A percentile compares a stretch with the other conserved stretches of the same genome.
phyloP scores from a whole-genome alignment of 495 filamentous ascomycete species.

The Annulohypoxylon maeteangense region DNA sequence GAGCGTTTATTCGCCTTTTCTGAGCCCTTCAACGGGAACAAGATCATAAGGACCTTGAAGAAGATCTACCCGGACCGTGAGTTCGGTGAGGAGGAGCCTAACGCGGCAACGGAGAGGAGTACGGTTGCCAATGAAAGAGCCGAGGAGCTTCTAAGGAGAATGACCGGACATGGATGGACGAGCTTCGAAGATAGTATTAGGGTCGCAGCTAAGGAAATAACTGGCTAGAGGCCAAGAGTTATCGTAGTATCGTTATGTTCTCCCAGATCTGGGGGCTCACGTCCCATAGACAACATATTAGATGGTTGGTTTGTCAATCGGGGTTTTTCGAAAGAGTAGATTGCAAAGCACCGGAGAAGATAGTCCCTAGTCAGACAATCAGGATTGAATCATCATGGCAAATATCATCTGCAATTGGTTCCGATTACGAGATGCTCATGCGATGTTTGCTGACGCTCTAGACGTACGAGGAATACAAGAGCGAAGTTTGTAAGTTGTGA shows the following conservation, averaged over 20 bases:
- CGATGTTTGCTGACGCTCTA: not conserved
- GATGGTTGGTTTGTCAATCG: not conserved
- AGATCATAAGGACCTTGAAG: constrained; percentile 15
- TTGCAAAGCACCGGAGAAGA: not conserved
- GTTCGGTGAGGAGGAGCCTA: constrained; percentile 11
- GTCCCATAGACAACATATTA: not conserved
- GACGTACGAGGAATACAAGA: not conserved
- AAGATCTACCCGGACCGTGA: constrained; percentile 21
- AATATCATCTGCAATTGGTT: not conserved
- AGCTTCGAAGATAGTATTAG: constrained; percentile 29
- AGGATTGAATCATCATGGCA: not conserved
- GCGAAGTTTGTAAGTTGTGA: not conserved
- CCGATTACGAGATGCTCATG: not conserved
- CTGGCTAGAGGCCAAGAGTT: not conserved
- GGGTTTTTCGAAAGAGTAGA: not conserved
- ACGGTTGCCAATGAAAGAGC: constrained; percentile 37
- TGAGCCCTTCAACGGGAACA: constrained; percentile 27
- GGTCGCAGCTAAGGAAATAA: constrained; percentile 2
- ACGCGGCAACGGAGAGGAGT: constrained; percentile 23
- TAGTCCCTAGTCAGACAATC: not conserved
- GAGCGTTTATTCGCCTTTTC: constrained; percentile 35
- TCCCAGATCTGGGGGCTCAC: not conserved
- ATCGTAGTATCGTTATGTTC: not conserved
- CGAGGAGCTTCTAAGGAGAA: constrained; percentile 36
- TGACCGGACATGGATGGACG: constrained; percentile 33